Percentiles rank a stretch among this genome's conserved stretches.
Evolutionary conservation across 23 red algal species (phyloP).

Genomic region (Gracilariopsis chorda): DNA sequence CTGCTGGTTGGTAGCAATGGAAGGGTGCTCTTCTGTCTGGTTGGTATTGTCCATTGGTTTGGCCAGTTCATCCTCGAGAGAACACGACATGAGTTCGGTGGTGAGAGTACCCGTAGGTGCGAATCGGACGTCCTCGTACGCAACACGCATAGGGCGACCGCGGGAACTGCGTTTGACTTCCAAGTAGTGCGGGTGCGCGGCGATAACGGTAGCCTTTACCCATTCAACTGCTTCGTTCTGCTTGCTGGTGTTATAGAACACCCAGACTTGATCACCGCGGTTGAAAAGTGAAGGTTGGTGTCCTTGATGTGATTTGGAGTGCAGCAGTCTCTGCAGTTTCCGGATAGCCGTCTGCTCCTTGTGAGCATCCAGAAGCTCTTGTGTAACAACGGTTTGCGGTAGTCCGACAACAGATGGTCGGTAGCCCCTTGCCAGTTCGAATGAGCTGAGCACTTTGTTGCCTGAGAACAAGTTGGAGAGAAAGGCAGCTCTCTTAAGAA

Average conservation of each 20-base stretch:
- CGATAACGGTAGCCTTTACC: not conserved
- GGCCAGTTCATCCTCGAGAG: slow-evolving; percentile 32
- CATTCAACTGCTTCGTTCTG: not conserved
- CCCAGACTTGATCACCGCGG: not conserved
- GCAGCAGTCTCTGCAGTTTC: not conserved
- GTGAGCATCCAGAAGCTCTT: not conserved
- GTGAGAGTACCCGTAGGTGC: not conserved
- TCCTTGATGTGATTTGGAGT: not conserved
- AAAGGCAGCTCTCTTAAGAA: not conserved
- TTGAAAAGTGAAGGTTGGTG: not conserved
- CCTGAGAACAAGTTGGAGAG: slow-evolving; percentile 31
- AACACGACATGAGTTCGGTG: slow-evolving; percentile 23
- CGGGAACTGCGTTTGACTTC: not conserved
- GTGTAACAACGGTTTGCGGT: not conserved
- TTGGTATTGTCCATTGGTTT: not conserved
- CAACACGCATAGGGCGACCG: slow-evolving; percentile 1
- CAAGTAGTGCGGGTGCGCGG: not conserved
- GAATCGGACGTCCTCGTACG: slow-evolving; percentile 27
- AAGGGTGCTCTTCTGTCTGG: too few relatives aligned
- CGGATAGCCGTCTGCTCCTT: slow-evolving; percentile 9
- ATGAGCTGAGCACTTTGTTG: not conserved
- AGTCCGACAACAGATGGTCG: not conserved
- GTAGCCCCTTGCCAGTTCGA: slow-evolving; percentile 25
- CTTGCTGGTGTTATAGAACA: not conserved
- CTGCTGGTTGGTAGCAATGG: too few relatives aligned